Evolutionary conservation across 2,329 filamentous ascomycete species (phyloP), one percentile per base, ranked within the genome.

Genomic region (Curvularia lunata): DNA sequence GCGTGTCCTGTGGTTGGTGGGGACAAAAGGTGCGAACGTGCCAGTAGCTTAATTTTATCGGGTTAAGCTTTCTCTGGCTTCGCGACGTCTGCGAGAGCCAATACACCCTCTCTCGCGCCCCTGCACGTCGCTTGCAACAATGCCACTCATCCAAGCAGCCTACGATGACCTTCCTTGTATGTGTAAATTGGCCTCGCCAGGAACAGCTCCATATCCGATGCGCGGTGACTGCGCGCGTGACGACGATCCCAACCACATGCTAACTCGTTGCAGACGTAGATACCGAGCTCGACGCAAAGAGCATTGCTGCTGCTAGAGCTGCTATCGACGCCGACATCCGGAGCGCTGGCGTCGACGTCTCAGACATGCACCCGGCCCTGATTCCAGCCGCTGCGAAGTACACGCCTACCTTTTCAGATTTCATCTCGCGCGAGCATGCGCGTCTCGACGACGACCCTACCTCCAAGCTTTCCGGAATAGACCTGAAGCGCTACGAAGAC

Each of bases 141-240:
- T 91, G 88, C 84, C 89, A 61, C 82, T 89, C 58, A 86, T 88
- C 61, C 85, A 85, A 62, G 85, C 86, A 74, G 84, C 88, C 61
- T 89, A 92, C 79, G 91, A 95, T 74, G 91, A 90, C 21, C 86
- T 96, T 21, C 91, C 91, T 48, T 94, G 91, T 92, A 85, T 65
- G 85, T 70, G 25, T 32, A 59, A 59, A 64, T 40, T 65, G 28
- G 45, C 18, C 13, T 28, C 41, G 37, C 56, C 58, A 23, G 41
- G 58, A 59, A 48, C 71, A 82, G 87, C 59, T 86, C 91, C 78
- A 89, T 91, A 71, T 91, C 89, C 42, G 65, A 58, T 54, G 58
- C 61, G 57, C 61, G 45, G 48, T 18, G 41, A 40, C 21, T 58
- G 52, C 40, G 46, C 48, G 45, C 40, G 41, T 47, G 50, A 37